These are phyloP conservation scores for Planoprotostelium fungivorum DNA, from an alignment of 78 protist genomes.

Conservation along the genomic window DNA sequence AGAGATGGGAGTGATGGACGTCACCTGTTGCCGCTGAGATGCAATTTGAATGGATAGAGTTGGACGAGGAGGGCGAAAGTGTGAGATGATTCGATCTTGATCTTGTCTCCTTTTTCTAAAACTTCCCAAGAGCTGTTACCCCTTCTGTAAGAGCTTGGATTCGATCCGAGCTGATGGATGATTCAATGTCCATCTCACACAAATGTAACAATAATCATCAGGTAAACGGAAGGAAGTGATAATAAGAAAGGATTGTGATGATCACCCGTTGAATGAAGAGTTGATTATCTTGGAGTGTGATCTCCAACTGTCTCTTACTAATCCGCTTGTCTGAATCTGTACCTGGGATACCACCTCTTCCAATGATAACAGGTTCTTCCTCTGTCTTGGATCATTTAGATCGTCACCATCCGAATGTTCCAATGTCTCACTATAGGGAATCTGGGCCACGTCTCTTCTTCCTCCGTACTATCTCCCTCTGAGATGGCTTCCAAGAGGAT, in stretches of 20 bases:
- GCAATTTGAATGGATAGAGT: background rate
- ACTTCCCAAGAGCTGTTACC: background rate
- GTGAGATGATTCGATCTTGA: background rate
- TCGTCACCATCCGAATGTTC: background rate
- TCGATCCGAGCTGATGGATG: background rate
- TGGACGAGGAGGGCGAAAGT: background rate
- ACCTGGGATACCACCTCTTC: background rate
- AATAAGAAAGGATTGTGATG: background rate
- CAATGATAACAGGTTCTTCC: background rate
- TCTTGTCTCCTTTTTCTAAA: background rate
- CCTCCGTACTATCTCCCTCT: background rate
- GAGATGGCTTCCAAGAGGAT: background rate
- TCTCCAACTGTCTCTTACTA: background rate
- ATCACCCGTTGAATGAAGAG: background rate
- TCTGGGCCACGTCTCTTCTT: background rate
- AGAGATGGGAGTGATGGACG: background rate
- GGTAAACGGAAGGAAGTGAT: too few species aligned
- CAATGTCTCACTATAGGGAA: background rate
- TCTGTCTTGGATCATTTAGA: background rate
- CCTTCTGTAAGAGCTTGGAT: background rate
- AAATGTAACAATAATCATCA: background rate
- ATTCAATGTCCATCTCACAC: background rate
- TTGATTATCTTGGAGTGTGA: background rate
- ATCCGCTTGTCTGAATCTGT: background rate
- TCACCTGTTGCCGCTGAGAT: background rate